These are phyloP conservation scores for Anisodus acutangulus DNA, from an alignment of 257 asterid species.

Conservation along the genomic window DNA sequence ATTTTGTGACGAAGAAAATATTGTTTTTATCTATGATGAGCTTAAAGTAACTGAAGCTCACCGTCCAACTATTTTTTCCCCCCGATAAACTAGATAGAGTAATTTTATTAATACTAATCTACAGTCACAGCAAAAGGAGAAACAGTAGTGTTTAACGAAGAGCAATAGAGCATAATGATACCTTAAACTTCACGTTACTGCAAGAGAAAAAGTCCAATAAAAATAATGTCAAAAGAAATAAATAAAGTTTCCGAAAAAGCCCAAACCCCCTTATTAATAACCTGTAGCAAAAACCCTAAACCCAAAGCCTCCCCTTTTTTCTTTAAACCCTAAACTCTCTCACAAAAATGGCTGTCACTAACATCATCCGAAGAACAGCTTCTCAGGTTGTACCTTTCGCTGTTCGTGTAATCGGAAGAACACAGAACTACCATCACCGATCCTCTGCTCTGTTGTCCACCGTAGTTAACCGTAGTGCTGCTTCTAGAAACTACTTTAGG, in stretches of 20 bases:
- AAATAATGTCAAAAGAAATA: too few relatives aligned
- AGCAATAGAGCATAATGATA: too few relatives aligned
- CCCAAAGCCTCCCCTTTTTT: constrained; percentile 22
- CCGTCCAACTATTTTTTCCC: too few relatives aligned
- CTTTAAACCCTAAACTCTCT: constrained; percentile 40
- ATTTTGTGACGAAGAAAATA: too few relatives aligned
- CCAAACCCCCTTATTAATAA: background rate
- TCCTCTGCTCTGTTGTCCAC: constrained; percentile 51
- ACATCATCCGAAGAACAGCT: constrained; percentile 56
- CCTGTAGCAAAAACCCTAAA: background rate
- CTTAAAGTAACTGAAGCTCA: too few relatives aligned
- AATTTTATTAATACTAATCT: too few relatives aligned
- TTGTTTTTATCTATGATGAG: too few relatives aligned
- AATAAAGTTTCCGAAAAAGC: background rate
- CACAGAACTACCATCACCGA: constrained; percentile 48
- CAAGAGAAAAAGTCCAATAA: too few relatives aligned
- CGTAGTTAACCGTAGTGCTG: constrained; percentile 34
- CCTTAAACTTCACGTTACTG: too few relatives aligned
- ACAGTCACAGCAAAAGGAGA: too few relatives aligned
- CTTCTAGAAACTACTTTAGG: constrained; percentile 35
- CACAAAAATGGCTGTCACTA: constrained; percentile 52
- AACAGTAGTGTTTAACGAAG: too few relatives aligned
- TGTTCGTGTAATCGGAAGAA: constrained; percentile 47
- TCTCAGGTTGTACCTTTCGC: constrained; percentile 58
- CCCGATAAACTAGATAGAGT: too few relatives aligned